phyloP scores from a whole-genome alignment of 2,329 filamentous ascomycete species.

The Epicoccum nigrum region DNA sequence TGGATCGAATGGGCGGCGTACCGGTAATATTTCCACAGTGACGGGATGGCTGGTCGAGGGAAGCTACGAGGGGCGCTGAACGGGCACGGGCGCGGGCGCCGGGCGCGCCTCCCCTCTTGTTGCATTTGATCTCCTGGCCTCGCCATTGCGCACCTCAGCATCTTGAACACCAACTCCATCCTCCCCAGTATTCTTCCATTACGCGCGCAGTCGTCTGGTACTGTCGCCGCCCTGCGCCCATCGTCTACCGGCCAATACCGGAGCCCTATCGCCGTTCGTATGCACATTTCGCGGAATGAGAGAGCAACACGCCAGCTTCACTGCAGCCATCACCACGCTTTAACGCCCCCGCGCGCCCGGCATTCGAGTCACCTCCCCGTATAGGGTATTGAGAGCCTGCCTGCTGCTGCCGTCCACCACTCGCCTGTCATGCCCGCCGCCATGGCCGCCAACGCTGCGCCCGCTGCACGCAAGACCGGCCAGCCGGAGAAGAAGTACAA shows the following conservation, averaged over 20 bases:
- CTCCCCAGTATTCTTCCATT: slow-evolving; percentile 32
- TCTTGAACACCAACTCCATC: slow-evolving; percentile 33
- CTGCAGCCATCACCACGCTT: slow-evolving; percentile 40
- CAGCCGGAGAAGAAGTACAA: slow-evolving; percentile 98
- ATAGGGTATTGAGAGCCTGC: slow-evolving; percentile 8
- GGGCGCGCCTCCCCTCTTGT: background rate
- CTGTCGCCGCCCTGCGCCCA: slow-evolving; percentile 13
- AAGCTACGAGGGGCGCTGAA: slow-evolving; percentile 8
- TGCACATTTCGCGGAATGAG: slow-evolving; percentile 37
- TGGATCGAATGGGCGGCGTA: slow-evolving; percentile 11
- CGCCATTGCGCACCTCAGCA: slow-evolving; percentile 25
- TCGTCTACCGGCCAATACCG: slow-evolving; percentile 30
- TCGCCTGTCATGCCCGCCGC: slow-evolving; percentile 67
- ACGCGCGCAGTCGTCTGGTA: slow-evolving; percentile 21
- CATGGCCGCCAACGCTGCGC: slow-evolving; percentile 70
- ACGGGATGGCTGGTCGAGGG: slow-evolving; percentile 10
- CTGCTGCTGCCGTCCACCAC: slow-evolving; percentile 4
- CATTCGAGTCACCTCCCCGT: slow-evolving; percentile 30
- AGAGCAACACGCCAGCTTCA: slow-evolving; percentile 35
- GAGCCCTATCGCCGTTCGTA: slow-evolving; percentile 30
- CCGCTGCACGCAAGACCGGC: slow-evolving; percentile 71
- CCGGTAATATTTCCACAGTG: slow-evolving; percentile 10
- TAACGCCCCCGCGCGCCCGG: slow-evolving; percentile 47
- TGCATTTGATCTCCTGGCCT: slow-evolving; percentile 10
- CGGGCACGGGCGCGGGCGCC: background rate